phyloP scores from a whole-genome alignment of 2,329 filamentous ascomycete genomes.

The Alternaria longipes region DNA sequence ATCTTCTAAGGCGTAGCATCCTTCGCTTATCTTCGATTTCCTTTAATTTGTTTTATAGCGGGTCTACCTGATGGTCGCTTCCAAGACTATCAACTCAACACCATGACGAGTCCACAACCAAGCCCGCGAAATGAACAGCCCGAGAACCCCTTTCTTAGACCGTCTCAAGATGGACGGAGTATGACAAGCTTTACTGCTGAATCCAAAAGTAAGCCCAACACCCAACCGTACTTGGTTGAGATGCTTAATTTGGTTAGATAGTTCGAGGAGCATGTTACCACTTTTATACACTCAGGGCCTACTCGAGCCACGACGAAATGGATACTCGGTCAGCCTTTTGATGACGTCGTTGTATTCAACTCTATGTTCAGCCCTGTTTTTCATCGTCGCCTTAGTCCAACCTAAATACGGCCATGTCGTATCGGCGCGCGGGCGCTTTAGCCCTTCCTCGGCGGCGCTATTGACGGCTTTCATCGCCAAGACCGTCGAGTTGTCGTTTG shows the following conservation, averaged over 20 bases:
- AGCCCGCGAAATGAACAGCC: slow-evolving; percentile 1
- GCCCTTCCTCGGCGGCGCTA: slow-evolving; percentile 69
- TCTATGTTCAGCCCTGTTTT: slow-evolving; percentile 66
- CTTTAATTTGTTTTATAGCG: neutral
- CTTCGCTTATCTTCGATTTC: slow-evolving; percentile 5
- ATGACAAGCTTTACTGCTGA: neutral
- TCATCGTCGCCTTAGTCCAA: slow-evolving; percentile 66
- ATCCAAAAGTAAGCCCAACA: slow-evolving; percentile 7
- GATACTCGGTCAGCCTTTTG: slow-evolving; percentile 29
- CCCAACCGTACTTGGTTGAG: neutral
- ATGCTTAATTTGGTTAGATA: slow-evolving; percentile 10
- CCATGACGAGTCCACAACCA: slow-evolving; percentile 8
- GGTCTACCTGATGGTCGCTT: neutral
- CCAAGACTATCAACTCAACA: neutral
- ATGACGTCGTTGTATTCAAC: slow-evolving; percentile 67
- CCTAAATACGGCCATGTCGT: slow-evolving; percentile 67
- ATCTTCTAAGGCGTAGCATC: neutral
- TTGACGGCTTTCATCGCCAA: slow-evolving; percentile 73
- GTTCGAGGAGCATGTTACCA: slow-evolving; percentile 13
- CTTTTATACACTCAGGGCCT: slow-evolving; percentile 12
- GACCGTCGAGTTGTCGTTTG: slow-evolving; percentile 76
- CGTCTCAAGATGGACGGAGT: slow-evolving; percentile 8
- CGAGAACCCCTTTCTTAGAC: slow-evolving; percentile 15
- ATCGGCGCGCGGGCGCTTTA: slow-evolving; percentile 58
- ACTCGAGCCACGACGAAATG: slow-evolving; percentile 11